Conservation (phyloP, 2,329 filamentous ascomycete genomes). For the Tolypocladium guangdongense region DNA sequence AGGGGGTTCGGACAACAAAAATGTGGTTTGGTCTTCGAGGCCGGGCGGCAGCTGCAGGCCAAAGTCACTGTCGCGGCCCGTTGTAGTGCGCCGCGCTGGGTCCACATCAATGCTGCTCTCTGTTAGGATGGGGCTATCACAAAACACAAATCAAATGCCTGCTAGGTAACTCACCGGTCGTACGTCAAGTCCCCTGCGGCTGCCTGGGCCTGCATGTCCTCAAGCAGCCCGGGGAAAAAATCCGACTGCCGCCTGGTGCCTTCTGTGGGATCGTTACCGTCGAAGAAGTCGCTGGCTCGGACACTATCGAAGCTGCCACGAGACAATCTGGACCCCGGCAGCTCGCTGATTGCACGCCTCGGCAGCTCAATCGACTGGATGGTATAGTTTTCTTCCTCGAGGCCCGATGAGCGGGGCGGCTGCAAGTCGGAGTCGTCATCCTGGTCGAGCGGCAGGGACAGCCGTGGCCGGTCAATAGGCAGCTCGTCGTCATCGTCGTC, state of each 20-base stretch:
- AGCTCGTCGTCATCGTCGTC: conserved; percentile 40
- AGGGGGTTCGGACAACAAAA: conserved; percentile 30
- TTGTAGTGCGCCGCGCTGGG: conserved; percentile 24
- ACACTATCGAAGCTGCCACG: conserved; percentile 43
- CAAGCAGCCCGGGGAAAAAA: conserved; percentile 39
- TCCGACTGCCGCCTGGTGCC: conserved; percentile 35
- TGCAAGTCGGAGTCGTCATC: conserved; percentile 39
- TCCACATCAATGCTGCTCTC: conserved; percentile 25
- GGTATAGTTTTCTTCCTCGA: conserved; percentile 51
- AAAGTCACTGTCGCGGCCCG: conserved; percentile 39
- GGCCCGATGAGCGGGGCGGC: conserved; percentile 40
- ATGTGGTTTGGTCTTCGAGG: conserved; percentile 39
- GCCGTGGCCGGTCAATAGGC: conserved; percentile 37
- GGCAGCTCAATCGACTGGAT: conserved; percentile 49
- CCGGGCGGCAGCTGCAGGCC: conserved; percentile 37
- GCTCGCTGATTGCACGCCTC: conserved; percentile 37
- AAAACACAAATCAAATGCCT: too few relatives aligned
- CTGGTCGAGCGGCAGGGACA: conserved; percentile 43
- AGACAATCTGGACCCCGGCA: conserved; percentile 32
- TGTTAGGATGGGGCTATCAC: conserved; percentile 2
- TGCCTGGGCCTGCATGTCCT: conserved; percentile 29
- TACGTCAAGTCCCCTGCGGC: conserved; percentile 30
- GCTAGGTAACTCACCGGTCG: conserved; percentile 25
- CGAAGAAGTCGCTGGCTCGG: conserved; percentile 42
- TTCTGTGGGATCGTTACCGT: conserved; percentile 23